phyloP scores from a whole-genome alignment of 805 yeast species.

The Candida nanaspora region DNA sequence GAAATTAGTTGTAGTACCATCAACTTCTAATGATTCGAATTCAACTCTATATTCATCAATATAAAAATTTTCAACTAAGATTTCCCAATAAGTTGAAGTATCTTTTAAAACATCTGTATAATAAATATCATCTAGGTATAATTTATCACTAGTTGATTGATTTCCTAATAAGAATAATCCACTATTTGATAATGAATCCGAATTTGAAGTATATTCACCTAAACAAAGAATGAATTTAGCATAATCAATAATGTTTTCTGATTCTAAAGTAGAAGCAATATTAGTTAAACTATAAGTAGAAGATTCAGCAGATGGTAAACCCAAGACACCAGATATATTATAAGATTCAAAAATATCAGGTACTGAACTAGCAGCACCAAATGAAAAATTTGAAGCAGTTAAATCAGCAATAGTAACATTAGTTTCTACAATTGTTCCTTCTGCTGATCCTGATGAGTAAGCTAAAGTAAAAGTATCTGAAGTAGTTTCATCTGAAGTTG shows the following conservation, averaged over 20 bases:
- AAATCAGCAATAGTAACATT: slow-evolving; percentile 29
- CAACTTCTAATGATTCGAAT: slow-evolving; percentile 23
- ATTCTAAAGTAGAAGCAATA: slow-evolving; percentile 32
- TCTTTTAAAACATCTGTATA: slow-evolving; percentile 29
- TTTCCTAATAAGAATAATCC: slow-evolving; percentile 41
- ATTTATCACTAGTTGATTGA: slow-evolving; percentile 19
- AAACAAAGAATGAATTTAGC: slow-evolving; percentile 39
- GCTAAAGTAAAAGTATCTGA: slow-evolving; percentile 36
- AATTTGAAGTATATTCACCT: slow-evolving; percentile 23
- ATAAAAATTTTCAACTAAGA: slow-evolving; percentile 30
- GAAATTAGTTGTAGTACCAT: slow-evolving; percentile 9
- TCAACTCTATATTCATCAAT: slow-evolving; percentile 27
- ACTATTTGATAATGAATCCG: slow-evolving; percentile 20
- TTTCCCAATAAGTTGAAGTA: slow-evolving; percentile 43
- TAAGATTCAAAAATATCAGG: slow-evolving; percentile 47
- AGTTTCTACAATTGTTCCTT: slow-evolving; percentile 39
- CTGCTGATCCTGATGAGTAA: slow-evolving; percentile 47
- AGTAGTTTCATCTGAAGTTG: slow-evolving; percentile 8
- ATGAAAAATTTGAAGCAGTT: slow-evolving; percentile 30
- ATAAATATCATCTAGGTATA: slow-evolving; percentile 33
- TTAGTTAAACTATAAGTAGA: slow-evolving; percentile 27
- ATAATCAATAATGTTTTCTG: slow-evolving; percentile 26
- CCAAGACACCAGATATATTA: slow-evolving; percentile 53
- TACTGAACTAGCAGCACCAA: slow-evolving; percentile 48
- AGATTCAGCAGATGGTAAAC: slow-evolving; percentile 42